Conservation (phyloP, 1,284 basidiomycete genomes). For the Abortiporus biennis region DNA sequence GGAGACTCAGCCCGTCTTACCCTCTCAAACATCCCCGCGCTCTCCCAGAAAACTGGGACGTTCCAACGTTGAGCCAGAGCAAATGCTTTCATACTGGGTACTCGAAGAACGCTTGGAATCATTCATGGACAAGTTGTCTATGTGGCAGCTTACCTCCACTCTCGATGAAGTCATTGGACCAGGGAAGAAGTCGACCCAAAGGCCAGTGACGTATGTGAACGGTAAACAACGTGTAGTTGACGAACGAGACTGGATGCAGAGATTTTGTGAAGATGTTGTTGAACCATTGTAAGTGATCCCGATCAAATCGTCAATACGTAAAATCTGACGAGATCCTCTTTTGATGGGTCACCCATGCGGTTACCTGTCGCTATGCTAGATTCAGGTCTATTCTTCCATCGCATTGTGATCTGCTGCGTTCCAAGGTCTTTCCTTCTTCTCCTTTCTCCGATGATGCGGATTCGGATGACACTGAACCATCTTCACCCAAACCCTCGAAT, state of each 20-base stretch:
- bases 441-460: constrained; percentile 46
- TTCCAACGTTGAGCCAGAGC: constrained; percentile 12
- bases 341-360: constrained; percentile 1
- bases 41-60: constrained; percentile 33
- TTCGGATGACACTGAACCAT: constrained; percentile 11
- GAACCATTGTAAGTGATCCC: constrained; percentile 46
- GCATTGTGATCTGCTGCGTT: constrained; percentile 50
- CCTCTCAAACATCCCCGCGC: constrained; percentile 2
- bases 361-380: constrained; percentile 27
- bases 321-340: background rate
- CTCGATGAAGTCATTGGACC: constrained; percentile 27
- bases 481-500: constrained; percentile 15
- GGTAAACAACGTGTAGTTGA: constrained; percentile 20
- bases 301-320: no score
- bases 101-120: constrained; percentile 54
- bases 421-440: constrained; percentile 60
- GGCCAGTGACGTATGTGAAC: constrained; percentile 14
- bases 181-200: constrained; percentile 11
- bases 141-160: constrained; percentile 59
- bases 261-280: constrained; percentile 58
- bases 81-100: constrained; percentile 16
- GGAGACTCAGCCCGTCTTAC: no score
- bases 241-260: constrained; percentile 66
- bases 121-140: constrained; percentile 71
- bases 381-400: constrained; percentile 51